Conservation (phyloP, 129 eudicot species). For the Apium graveolens region DNA sequence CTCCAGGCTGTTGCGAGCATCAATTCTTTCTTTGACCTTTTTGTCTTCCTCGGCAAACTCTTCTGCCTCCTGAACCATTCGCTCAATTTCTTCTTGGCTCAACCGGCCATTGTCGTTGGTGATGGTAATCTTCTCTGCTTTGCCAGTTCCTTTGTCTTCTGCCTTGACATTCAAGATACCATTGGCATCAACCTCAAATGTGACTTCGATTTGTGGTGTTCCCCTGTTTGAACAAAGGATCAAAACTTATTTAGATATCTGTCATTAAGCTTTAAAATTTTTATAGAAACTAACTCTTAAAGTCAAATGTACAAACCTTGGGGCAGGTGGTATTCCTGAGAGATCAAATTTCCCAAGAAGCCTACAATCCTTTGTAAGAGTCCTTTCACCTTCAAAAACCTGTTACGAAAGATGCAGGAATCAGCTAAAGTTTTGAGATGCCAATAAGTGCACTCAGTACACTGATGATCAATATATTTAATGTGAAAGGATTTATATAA, state of each 20-base stretch:
- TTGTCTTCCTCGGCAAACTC: conserved; percentile 77
- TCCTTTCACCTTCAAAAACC: conserved; percentile 71
- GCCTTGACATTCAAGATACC: conserved; percentile 72
- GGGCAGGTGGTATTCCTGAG: conserved; percentile 55
- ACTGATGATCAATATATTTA: neutral
- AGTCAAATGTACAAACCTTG: conserved; percentile 25
- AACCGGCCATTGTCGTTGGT: conserved; percentile 63
- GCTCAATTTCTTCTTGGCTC: conserved; percentile 60
- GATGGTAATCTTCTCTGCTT: conserved; percentile 65
- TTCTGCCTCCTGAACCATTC: conserved; percentile 66
- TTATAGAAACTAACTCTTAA: neutral
- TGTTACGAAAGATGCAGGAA: conserved; percentile 6
- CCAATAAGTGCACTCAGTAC: neutral
- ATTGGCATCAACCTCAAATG: conserved; percentile 67
- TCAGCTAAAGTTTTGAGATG: conserved; percentile 5
- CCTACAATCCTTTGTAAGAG: conserved; percentile 57
- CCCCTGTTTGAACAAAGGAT: conserved; percentile 38
- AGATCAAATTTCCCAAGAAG: conserved; percentile 58
- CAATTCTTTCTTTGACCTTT: conserved; percentile 60
- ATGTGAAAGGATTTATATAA: neutral
- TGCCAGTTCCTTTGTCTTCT: conserved; percentile 60
- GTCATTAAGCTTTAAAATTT: neutral
- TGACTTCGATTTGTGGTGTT: conserved; percentile 65
- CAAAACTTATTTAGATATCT: neutral
- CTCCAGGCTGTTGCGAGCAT: conserved; percentile 58